Evolutionary conservation across 2,329 filamentous ascomycete genomes (phyloP).

Genomic region (Aspergillus vadensis): DNA sequence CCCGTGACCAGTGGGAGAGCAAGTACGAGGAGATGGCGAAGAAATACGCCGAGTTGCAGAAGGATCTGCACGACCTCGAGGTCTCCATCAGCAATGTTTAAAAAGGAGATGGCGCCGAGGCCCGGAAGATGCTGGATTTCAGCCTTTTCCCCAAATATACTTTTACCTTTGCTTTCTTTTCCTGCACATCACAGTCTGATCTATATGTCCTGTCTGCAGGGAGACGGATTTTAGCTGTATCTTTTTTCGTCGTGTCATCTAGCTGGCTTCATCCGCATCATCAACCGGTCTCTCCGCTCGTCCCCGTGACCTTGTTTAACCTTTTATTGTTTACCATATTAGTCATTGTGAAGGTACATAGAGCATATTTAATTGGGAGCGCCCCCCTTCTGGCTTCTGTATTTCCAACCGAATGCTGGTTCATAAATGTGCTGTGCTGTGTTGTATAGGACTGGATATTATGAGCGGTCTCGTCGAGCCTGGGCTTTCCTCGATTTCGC

Average conservation of each 20-base stretch:
- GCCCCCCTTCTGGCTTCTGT: constrained; percentile 1
- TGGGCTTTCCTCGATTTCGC: constrained; percentile 72
- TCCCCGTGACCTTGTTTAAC: constrained; percentile 18
- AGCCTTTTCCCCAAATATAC: constrained; percentile 28
- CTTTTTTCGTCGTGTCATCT: constrained; percentile 19
- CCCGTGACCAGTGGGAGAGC: constrained; percentile 90
- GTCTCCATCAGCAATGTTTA: constrained; percentile 91
- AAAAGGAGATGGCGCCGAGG: constrained; percentile 40
- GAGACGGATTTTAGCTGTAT: constrained; percentile 21
- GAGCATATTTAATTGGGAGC: constrained; percentile 17
- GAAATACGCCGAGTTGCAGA: constrained; percentile 81
- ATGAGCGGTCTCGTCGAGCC: constrained; percentile 48
- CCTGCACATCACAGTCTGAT: constrained; percentile 30
- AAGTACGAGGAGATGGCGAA: constrained; percentile 98
- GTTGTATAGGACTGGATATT: constrained; percentile 1
- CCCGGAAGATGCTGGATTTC: constrained; percentile 33
- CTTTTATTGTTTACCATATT: constrained; percentile 14
- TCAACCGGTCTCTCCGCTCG: constrained; percentile 18
- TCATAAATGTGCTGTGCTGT: constrained; percentile 5
- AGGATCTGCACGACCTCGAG: constrained; percentile 90
- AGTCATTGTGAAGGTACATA: constrained; percentile 17
- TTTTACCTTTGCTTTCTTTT: constrained; percentile 23
- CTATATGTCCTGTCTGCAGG: constrained; percentile 23
- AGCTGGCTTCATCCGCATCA: constrained; percentile 16
- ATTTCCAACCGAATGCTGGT: constrained; percentile 1